Evolutionary conservation across 2,329 filamentous ascomycete genomes (phyloP).

Genomic region (Pseudohalonectria lignicola): DNA sequence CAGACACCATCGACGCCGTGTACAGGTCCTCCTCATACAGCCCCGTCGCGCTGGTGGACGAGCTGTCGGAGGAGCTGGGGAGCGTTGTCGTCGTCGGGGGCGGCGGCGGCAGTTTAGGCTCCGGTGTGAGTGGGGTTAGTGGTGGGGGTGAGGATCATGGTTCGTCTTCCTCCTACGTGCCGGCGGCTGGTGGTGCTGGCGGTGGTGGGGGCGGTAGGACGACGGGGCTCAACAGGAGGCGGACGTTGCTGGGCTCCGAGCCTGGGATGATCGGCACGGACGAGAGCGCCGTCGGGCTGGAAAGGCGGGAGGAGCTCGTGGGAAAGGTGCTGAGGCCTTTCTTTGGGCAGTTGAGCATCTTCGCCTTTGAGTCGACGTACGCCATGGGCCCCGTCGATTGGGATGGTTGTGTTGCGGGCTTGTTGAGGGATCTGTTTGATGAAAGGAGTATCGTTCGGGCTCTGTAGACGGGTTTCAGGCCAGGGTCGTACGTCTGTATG

Average conservation of each 20-base stretch:
- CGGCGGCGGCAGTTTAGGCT: conserved; percentile 12
- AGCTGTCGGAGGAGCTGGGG: conserved; percentile 67
- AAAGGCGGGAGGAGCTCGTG: conserved; percentile 58
- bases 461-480: conserved; percentile 26
- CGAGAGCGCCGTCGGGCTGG: conserved; percentile 40
- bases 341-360: conserved; percentile 85
- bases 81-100: conserved; percentile 21
- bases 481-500: too few species aligned
- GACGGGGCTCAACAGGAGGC: conserved; percentile 22
- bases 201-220: too few species aligned
- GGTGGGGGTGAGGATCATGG: too few species aligned
- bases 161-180: conserved; percentile 24
- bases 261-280: conserved; percentile 43
- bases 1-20: conserved; percentile 91
- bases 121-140: too few species aligned
- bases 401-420: conserved; percentile 48
- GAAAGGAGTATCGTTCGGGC: conserved; percentile 58
- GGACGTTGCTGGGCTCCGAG: conserved; percentile 38
- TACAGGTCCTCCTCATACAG: conserved; percentile 58
- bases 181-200: too few species aligned
- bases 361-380: conserved; percentile 87
- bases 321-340: conserved; percentile 75
- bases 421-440: conserved; percentile 70
- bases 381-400: conserved; percentile 63
- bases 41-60: conserved; percentile 70